Evolutionary conservation across 2,329 filamentous ascomycete species (phyloP).

Genomic region (Trichoderma citrinoviride): DNA sequence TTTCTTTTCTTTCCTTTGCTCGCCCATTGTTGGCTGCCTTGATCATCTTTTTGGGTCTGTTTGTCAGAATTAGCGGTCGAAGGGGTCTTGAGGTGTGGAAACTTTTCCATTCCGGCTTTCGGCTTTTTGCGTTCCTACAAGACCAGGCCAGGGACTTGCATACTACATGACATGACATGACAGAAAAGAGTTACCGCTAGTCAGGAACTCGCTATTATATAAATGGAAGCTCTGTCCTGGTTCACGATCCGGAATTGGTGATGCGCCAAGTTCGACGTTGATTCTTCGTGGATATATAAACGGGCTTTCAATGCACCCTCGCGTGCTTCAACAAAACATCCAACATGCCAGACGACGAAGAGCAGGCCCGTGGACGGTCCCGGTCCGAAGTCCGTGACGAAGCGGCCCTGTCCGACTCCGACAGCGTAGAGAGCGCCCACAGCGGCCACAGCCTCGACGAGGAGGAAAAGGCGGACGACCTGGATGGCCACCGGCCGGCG

Average conservation of each 20-base stretch:
- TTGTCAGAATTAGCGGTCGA: conserved; percentile 13
- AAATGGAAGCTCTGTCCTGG: conserved; percentile 23
- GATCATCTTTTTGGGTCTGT: not conserved
- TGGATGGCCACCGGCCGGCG: conserved; percentile 34
- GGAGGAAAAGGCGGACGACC: conserved; percentile 22
- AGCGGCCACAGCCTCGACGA: conserved; percentile 3
- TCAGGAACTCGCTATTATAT: not conserved
- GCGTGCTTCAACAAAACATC: not conserved
- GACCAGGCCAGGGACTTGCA: not conserved
- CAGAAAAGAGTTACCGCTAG: too few relatives aligned
- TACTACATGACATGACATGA: too few relatives aligned
- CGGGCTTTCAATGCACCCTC: not conserved
- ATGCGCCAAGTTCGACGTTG: not conserved
- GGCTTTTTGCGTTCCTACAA: not conserved
- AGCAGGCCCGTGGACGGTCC: not conserved
- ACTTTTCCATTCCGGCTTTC: conserved; percentile 6
- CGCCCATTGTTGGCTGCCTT: not conserved
- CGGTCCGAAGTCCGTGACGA: not conserved
- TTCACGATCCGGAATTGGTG: conserved; percentile 13
- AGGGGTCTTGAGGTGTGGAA: not conserved
- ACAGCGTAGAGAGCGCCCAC: not conserved
- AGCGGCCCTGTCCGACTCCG: not conserved
- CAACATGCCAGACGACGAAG: conserved; percentile 11
- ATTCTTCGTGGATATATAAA: too few relatives aligned
- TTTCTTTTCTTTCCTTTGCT: not conserved